Base-by-base conservation (phyloP, 495 filamentous ascomycete species). In the Paragyromitra xinjiangensis region DNA sequence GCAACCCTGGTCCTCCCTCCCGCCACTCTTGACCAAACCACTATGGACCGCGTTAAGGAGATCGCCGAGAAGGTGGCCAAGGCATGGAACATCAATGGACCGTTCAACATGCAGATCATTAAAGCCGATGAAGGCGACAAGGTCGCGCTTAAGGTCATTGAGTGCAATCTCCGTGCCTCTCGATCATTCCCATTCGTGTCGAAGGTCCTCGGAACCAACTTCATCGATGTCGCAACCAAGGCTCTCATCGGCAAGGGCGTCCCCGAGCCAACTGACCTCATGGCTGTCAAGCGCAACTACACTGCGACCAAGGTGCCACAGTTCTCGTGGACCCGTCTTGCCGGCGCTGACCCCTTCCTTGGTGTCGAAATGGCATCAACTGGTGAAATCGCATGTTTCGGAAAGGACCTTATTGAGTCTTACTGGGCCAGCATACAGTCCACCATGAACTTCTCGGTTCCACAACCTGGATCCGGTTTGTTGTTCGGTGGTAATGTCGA, bases 81-180 rank as follows among this genome's bases (percentile, higher is more conserved):
- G 85, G 95, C 95, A 58, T 97, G 95, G 93, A 94, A 87, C 81
- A 98, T 98, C 84, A 97, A 93, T 19, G 95, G 95, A 53, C 95
- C 95, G 45, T 98, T 98, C 89, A 98, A 98, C 88, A 98, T 98
- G 95, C 95, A 98, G 85, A 96, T 98, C 85, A 98, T 98, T 88
- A 97, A 97, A 86, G 94, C 93, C 55, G 86, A 91, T 4, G 85
- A 91, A 75, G 87, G 88, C 19, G 90, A 91, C 69, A 91, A 89
- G 37, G 89, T 92, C 78, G 89, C 92, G 64, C 89, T 98, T 62
- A 98, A 98, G 87, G 95, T 98, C 80, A 98, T 98, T 78, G 95
- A 98, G 86, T 98, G 95, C 87, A 98, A 98, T 83, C 91, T 98
- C 76, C 95, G 95, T 80, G 95, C 95, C 55, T 98, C 95, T 59